Evolutionary conservation across 1,284 basidiomycete species (phyloP).

Genomic region (Veloboletus limbatus): DNA sequence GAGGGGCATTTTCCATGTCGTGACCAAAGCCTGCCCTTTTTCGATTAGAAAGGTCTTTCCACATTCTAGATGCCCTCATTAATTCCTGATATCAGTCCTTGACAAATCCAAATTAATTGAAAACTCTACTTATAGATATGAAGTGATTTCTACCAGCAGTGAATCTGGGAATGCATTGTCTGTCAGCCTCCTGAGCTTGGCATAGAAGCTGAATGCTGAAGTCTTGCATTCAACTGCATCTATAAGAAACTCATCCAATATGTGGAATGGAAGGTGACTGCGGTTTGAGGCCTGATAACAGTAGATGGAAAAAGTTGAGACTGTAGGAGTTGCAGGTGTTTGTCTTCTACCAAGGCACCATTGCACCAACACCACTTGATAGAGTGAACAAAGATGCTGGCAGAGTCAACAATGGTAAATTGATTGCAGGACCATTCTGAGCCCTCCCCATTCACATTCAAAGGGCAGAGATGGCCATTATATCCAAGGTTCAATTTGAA

Average conservation of each 20-base stretch:
- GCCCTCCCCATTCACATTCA: no score
- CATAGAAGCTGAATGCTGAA: constrained; percentile 29
- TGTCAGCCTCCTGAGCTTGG: constrained; percentile 22
- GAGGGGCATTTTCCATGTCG: neutral
- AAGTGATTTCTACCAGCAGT: constrained; percentile 23
- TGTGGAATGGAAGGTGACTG: constrained; percentile 30
- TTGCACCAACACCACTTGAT: no score
- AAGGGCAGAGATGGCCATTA: no score
- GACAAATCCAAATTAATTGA: no score
- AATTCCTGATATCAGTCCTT: constrained; percentile 15
- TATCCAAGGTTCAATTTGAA: no score
- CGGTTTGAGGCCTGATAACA: constrained; percentile 22
- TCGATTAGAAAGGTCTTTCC: constrained; percentile 9
- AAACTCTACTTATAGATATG: no score
- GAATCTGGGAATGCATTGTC: constrained; percentile 24
- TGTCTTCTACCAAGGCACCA: no score
- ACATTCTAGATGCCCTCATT: constrained; percentile 6
- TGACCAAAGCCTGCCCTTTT: constrained; percentile 10
- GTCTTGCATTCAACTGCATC: constrained; percentile 30
- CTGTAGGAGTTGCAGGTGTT: constrained; percentile 13
- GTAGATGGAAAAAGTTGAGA: constrained; percentile 26
- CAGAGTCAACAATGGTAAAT: no score
- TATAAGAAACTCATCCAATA: constrained; percentile 30
- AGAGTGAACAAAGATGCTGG: no score
- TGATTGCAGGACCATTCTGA: no score